These are phyloP conservation scores for Dictyostelium firmibasis DNA, from an alignment of 78 protist genomes.

Conservation along the genomic window DNA sequence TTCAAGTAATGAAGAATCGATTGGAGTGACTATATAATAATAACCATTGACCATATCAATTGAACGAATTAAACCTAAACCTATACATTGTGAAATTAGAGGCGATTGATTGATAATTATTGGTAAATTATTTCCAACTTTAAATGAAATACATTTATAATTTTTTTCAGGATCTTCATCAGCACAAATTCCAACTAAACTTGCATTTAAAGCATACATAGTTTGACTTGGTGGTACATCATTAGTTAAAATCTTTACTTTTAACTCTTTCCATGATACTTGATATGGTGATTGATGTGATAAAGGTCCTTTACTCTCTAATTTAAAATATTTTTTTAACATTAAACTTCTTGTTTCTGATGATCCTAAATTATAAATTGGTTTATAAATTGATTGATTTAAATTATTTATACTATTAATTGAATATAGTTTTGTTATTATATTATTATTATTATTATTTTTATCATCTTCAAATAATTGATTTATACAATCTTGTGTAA, in stretches of 20 bases:
- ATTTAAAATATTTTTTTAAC: neutral
- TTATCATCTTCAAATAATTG: neutral
- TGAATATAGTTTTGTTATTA: neutral
- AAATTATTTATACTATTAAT: neutral
- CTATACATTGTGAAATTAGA: slow-evolving; percentile 33
- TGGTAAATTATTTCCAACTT: slow-evolving; percentile 18
- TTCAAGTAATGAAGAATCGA: neutral
- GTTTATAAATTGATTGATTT: neutral
- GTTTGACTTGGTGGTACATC: slow-evolving; percentile 50
- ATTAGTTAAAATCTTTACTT: neutral
- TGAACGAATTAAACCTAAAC: slow-evolving; percentile 41
- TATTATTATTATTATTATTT: neutral
- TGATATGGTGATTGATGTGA: slow-evolving; percentile 25
- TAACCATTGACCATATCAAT: slow-evolving; percentile 12
- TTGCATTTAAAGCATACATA: slow-evolving; percentile 33
- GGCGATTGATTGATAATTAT: neutral
- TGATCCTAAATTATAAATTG: neutral
- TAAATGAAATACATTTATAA: neutral
- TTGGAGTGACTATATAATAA: slow-evolving; percentile 39
- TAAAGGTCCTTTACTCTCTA: neutral
- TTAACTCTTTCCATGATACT: slow-evolving; percentile 27
- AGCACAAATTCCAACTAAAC: slow-evolving; percentile 37
- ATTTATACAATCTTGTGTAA: slow-evolving; percentile 1
- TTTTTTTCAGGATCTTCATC: neutral
- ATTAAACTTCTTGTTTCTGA: neutral